Base-by-base conservation (phyloP, 2,329 filamentous ascomycete species). In the Sporothrix sp. region DNA sequence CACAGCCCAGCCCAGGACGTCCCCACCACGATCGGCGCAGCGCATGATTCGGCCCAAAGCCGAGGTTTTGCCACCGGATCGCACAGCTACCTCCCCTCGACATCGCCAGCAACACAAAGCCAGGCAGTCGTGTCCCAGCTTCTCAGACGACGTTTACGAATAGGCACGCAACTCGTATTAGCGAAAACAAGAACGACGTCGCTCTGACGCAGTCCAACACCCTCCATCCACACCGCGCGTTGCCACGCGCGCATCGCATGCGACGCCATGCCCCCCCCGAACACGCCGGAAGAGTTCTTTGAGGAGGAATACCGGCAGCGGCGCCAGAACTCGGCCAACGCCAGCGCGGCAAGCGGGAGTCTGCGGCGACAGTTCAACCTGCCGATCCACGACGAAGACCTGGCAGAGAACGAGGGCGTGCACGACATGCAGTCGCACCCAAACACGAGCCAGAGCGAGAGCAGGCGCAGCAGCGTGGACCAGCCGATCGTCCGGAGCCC, bases 241-340 rank as follows among this genome's bases (percentile, higher is more conserved):
- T n/a, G 16, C 16, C 5, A 20, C 9, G 37, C 11, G 37, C 21
- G 4, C 37, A 3, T 20, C 9, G 21, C 38, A 4, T 7, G 20
- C 38, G 5, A 25, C n/a, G 27, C 42, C 66, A 61, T 61, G 60
- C 59, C 60, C 13, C 60, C 59, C 4, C 59, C 57, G 18, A 61
- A 61, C 37, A 61, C 60, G 2, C 59, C 60, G 10, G 59, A 60
- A 28, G 58, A 57, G 38, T 48, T 40, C 21, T 49, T 53, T 27
- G 50, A 51, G 7, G 47, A 51, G 23, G 54, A 56, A 7, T 50
- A 53, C 40, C 50, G 56, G 21, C 45, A 39, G 45, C 39, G 51
- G 45, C 39, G 51, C 4, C 45, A 39, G 4, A 38, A 40, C 32
- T 43, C 50, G 1, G 50, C 52, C 1, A 40, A 38, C 4, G 25